A percentile compares a stretch with the other conserved stretches of the same genome.
phyloP scores from a whole-genome alignment of 2,329 filamentous ascomycete species.

The Teratosphaeria nubilosa region DNA sequence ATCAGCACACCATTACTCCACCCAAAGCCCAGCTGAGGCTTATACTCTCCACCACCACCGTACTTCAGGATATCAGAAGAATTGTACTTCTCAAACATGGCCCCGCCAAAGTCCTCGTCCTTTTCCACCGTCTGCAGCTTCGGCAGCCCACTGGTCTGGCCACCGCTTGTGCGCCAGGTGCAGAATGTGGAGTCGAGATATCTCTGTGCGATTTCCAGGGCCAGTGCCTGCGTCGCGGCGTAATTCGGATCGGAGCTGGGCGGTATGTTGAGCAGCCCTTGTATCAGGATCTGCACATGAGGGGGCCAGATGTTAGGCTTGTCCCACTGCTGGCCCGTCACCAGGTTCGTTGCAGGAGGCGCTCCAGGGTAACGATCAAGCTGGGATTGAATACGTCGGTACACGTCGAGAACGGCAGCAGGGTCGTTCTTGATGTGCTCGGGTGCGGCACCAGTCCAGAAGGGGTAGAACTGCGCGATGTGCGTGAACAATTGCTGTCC shows the following conservation, averaged over 20 bases:
- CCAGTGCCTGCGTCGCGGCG: conserved; percentile 45
- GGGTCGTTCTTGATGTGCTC: conserved; percentile 48
- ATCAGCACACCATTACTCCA: conserved; percentile 62
- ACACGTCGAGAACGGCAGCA: conserved; percentile 46
- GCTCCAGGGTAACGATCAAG: conserved; percentile 46
- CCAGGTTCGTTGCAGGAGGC: conserved; percentile 52
- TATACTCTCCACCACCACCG: conserved; percentile 58
- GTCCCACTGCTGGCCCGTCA: conserved; percentile 58
- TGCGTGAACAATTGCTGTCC: conserved; percentile 50
- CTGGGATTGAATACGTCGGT: conserved; percentile 42
- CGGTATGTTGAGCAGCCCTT: conserved; percentile 51
- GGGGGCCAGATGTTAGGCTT: conserved; percentile 62
- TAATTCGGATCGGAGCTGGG: conserved; percentile 14
- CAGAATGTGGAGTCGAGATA: conserved; percentile 60
- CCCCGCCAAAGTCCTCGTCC: conserved; percentile 33
- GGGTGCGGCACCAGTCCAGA: conserved; percentile 58
- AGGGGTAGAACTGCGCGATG: conserved; percentile 54
- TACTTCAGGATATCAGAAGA: conserved; percentile 51
- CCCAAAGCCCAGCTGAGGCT: conserved; percentile 60
- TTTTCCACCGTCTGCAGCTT: conserved; percentile 40
- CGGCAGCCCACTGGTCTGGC: conserved; percentile 44
- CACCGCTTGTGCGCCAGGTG: conserved; percentile 59
- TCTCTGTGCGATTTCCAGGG: conserved; percentile 51
- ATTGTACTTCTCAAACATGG: conserved; percentile 62
- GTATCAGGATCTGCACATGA: conserved; percentile 54